These are phyloP conservation scores for Phaseolus lunatus DNA, from an alignment of 306 rosid species.

Conservation along the genomic window DNA sequence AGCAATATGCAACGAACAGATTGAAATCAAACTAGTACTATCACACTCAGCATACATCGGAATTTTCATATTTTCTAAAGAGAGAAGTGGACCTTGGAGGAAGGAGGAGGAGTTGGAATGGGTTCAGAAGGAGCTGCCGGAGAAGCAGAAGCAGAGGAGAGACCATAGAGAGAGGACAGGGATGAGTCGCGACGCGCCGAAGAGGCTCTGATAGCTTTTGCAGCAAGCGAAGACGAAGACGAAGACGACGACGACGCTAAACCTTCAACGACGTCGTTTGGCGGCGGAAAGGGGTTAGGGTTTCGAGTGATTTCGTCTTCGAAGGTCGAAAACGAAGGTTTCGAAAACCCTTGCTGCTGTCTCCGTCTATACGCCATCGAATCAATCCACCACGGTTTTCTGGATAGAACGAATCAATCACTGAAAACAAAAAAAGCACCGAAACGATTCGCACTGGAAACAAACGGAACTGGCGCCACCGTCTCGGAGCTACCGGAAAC, in stretches of 20 bases:
- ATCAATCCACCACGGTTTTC: not conserved
- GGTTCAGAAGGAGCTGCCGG: conserved; percentile 32
- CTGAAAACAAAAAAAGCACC: not conserved
- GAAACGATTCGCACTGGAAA: not conserved
- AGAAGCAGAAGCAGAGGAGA: conserved; percentile 50
- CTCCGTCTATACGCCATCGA: conserved; percentile 81
- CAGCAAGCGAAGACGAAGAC: conserved; percentile 78
- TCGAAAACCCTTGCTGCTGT: conserved; percentile 58
- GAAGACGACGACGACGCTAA: conserved; percentile 49
- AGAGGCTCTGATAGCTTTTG: conserved; percentile 91
- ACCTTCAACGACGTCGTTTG: conserved; percentile 33
- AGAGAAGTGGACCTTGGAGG: conserved; percentile 30
- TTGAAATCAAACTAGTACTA: not conserved
- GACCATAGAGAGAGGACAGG: conserved; percentile 83
- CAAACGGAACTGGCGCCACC: not conserved
- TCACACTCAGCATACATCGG: not conserved
- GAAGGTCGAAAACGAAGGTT: conserved; percentile 43
- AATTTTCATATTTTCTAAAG: not conserved
- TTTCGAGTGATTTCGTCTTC: conserved; percentile 44
- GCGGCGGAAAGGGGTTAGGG: conserved; percentile 42
- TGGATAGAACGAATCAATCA: conserved; percentile 17
- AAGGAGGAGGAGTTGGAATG: conserved; percentile 44
- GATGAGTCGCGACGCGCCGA: conserved; percentile 91
- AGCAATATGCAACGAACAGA: not conserved
- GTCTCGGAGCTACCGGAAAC: not conserved